These are phyloP conservation scores for Plasmodium vivax DNA, from an alignment of 169 alveolate genomes.

Conservation along the genomic window DNA sequence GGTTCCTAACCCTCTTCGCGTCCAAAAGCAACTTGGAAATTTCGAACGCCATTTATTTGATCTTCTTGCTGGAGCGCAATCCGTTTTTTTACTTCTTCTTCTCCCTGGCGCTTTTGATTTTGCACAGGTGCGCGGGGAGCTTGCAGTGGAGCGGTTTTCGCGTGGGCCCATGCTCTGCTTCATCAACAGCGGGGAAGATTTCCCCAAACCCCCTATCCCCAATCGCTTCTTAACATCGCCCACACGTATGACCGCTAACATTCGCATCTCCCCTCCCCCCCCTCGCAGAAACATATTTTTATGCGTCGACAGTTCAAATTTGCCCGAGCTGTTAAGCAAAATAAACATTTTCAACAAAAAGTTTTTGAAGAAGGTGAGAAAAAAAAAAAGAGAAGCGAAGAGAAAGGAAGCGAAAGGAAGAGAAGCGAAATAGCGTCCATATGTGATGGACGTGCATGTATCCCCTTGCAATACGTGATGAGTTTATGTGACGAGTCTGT, in stretches of 20 bases:
- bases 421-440: not conserved
- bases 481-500: not conserved
- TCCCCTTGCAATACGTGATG: not conserved
- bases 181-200: not conserved
- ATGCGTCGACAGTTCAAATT: constrained; percentile 68
- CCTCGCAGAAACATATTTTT: constrained; percentile 58
- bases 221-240: not conserved
- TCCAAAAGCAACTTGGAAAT: constrained; percentile 78
- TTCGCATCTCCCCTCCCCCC: not conserved
- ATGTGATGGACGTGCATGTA: not conserved
- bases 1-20: constrained; percentile 83
- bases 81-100: constrained; percentile 78
- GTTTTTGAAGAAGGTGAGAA: constrained; percentile 63
- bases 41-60: constrained; percentile 76
- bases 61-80: constrained; percentile 75
- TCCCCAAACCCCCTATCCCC: not conserved
- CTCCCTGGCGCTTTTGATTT: constrained; percentile 78
- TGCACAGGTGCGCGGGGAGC: constrained; percentile 44
- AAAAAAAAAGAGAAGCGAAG: constrained; percentile 7
- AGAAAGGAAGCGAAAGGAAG: not conserved
- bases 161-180: not conserved
- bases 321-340: constrained; percentile 69
- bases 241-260: not conserved
- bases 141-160: not conserved
- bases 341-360: constrained; percentile 58